phyloP scores from a whole-genome alignment of 1,284 basidiomycete species.

The Apiotrichum gamsii region DNA sequence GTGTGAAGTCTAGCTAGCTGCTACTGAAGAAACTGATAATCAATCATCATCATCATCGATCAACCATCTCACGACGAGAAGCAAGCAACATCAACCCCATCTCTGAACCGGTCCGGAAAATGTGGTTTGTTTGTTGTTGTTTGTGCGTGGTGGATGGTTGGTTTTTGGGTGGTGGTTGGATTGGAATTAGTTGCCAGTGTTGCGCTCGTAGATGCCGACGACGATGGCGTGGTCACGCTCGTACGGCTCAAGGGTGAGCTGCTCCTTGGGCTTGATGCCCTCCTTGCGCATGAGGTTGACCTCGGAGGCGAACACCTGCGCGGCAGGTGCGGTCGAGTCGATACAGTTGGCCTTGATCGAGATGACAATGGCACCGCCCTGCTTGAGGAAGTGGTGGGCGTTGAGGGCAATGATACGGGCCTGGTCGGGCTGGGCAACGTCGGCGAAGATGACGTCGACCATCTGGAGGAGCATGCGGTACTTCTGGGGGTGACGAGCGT shows the following conservation, averaged over 20 bases:
- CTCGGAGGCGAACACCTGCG: slow-evolving; percentile 84
- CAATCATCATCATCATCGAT: no score
- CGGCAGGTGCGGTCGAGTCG: slow-evolving; percentile 86
- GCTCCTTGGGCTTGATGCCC: slow-evolving; percentile 74
- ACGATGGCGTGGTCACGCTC: slow-evolving; percentile 51
- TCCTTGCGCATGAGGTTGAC: slow-evolving; percentile 74
- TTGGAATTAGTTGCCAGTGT: slow-evolving; percentile 21
- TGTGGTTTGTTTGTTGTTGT: not conserved
- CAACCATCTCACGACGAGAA: no score
- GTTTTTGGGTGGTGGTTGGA: no score
- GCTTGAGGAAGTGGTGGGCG: slow-evolving; percentile 93
- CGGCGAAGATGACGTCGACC: slow-evolving; percentile 95
- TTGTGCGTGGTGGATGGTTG: no score
- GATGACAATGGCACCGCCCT: slow-evolving; percentile 86
- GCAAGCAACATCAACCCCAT: no score
- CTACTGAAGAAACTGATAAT: not conserved
- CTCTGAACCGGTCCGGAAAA: no score
- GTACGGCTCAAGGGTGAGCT: slow-evolving; percentile 55
- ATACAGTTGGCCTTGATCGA: slow-evolving; percentile 99
- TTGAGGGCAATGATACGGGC: slow-evolving; percentile 91
- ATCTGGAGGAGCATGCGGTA: slow-evolving; percentile 91
- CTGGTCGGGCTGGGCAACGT: slow-evolving; percentile 98
- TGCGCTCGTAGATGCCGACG: slow-evolving; percentile 45
- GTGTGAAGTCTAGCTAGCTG: not conserved
- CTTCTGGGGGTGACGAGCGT: slow-evolving; percentile 88